phyloP scores from a whole-genome alignment of 75 land plant genomes.

The Pinus albicaulis region DNA sequence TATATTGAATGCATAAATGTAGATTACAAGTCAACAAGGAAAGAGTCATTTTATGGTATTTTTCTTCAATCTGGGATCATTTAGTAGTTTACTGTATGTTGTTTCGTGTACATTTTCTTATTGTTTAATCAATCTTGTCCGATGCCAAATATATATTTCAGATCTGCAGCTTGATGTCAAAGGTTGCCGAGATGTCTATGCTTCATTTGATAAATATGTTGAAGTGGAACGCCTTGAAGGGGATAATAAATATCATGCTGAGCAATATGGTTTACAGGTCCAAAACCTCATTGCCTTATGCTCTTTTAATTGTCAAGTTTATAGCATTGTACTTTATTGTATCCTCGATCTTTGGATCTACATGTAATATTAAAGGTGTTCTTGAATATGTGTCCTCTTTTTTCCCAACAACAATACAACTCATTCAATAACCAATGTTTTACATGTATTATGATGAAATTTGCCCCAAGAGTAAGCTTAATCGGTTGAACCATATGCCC shows the following conservation, averaged over 20 bases:
- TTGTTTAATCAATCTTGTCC: background rate
- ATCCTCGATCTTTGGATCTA: background rate
- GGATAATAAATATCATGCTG: slow-evolving; percentile 97
- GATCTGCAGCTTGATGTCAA: slow-evolving; percentile 98
- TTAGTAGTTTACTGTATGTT: slow-evolving; percentile 2
- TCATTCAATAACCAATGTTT: background rate
- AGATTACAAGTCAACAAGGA: slow-evolving; percentile 93
- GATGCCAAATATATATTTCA: slow-evolving; percentile 12
- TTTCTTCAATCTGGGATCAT: background rate
- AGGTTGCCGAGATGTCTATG: slow-evolving; percentile 94
- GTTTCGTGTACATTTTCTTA: background rate
- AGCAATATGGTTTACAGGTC: slow-evolving; percentile 89
- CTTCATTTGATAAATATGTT: slow-evolving; percentile 96
- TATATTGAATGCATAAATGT: slow-evolving; percentile 98
- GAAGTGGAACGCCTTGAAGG: slow-evolving; percentile 93
- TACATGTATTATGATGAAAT: no score
- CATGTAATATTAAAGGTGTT: background rate
- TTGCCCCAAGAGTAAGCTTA: no score
- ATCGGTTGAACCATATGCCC: no score
- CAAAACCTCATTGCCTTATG: background rate
- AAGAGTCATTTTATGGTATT: slow-evolving; percentile 95
- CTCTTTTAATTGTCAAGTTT: background rate
- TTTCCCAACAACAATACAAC: background rate
- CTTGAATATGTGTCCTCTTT: background rate
- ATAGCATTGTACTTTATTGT: background rate